These are phyloP conservation scores for Bullera alba DNA, from an alignment of 768 basidiomycete species.

Conservation along the genomic window DNA sequence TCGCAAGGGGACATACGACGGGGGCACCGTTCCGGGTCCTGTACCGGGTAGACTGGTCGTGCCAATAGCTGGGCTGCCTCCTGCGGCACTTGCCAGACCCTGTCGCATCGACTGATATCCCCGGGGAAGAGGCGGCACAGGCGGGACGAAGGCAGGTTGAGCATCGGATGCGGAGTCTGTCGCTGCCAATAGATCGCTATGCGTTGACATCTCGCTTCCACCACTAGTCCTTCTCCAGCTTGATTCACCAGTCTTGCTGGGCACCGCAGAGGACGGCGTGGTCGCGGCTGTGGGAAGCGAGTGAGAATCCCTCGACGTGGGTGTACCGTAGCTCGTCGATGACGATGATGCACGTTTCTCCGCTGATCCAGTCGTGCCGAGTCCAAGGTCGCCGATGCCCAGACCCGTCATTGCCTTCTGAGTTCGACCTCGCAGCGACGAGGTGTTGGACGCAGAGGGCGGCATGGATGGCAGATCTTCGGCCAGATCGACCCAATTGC, in stretches of 20 bases:
- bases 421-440: background rate
- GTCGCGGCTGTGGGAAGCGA: constrained; percentile 26
- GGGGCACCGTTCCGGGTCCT: constrained; percentile 42
- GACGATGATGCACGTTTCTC: constrained; percentile 32
- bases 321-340: constrained; percentile 32
- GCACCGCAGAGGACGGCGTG: constrained; percentile 24
- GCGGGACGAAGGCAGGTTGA: constrained; percentile 27
- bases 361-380: background rate
- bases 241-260: constrained; percentile 4
- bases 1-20: constrained; percentile 46
- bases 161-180: constrained; percentile 15
- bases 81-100: constrained; percentile 14
- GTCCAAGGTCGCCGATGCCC: background rate
- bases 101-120: constrained; percentile 36
- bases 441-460: too few relatives aligned
- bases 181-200: constrained; percentile 11
- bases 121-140: constrained; percentile 44
- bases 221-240: constrained; percentile 20
- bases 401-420: background rate
- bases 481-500: constrained; percentile 29
- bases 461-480: constrained; percentile 17
- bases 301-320: constrained; percentile 26
- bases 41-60: constrained; percentile 7
- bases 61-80: constrained; percentile 1
- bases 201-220: constrained; percentile 23